Conservation (phyloP, 352 stramenopile genomes). For the Phytopythium ostracodes region DNA sequence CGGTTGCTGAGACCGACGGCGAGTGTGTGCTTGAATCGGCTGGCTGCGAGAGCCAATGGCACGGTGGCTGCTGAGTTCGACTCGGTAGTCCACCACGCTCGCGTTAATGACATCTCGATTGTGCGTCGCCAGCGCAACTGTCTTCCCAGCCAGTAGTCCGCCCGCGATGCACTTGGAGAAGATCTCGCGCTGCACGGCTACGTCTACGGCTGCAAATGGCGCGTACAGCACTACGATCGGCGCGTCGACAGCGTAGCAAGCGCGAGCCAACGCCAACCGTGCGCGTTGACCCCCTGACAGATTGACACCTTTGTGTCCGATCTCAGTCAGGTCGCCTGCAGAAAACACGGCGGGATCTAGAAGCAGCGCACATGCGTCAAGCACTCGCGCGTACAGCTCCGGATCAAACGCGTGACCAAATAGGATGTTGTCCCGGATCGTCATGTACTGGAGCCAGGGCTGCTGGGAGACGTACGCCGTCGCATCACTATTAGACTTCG, state of each 20-base stretch:
- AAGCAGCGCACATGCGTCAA: slow-evolving; percentile 59
- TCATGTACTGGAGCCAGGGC: slow-evolving; percentile 91
- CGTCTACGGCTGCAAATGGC: slow-evolving; percentile 86
- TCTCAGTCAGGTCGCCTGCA: slow-evolving; percentile 86
- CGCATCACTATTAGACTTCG: slow-evolving; percentile 17
- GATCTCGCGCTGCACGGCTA: slow-evolving; percentile 87
- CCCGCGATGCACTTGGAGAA: slow-evolving; percentile 40
- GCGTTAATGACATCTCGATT: slow-evolving; percentile 60
- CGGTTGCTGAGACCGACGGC: background rate
- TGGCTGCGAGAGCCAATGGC: slow-evolving; percentile 23
- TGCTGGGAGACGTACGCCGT: slow-evolving; percentile 62
- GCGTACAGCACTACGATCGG: slow-evolving; percentile 85
- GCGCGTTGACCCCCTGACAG: slow-evolving; percentile 89
- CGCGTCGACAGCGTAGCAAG: slow-evolving; percentile 35
- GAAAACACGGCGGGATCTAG: slow-evolving; percentile 77
- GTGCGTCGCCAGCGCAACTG: slow-evolving; percentile 91
- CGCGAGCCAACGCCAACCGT: slow-evolving; percentile 40
- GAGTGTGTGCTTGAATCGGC: background rate
- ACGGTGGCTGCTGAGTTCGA: slow-evolving; percentile 9
- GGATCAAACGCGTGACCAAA: slow-evolving; percentile 57
- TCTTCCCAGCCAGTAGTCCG: slow-evolving; percentile 30
- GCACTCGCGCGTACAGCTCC: slow-evolving; percentile 25
- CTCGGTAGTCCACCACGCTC: slow-evolving; percentile 14
- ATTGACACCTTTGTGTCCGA: slow-evolving; percentile 92
- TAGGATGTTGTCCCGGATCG: slow-evolving; percentile 89